These are phyloP conservation scores for Medicago truncatula DNA, from an alignment of 306 rosid species.

Conservation along the genomic window DNA sequence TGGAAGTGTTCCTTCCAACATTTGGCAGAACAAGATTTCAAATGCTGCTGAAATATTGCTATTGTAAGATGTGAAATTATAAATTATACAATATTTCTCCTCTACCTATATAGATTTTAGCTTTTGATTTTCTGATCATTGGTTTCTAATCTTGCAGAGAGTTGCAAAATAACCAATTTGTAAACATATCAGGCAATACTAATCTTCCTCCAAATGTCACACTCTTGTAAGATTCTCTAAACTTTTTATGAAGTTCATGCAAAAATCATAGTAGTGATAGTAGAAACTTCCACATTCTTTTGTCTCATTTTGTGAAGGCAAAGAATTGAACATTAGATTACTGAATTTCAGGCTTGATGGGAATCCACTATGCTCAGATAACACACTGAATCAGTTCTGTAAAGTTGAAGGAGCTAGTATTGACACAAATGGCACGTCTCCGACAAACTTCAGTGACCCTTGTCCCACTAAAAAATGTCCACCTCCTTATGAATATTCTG, in stretches of 20 bases:
- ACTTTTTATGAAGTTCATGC: slow-evolving; percentile 40
- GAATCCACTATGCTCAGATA: slow-evolving; percentile 73
- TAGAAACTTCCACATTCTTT: neutral
- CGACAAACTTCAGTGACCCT: slow-evolving; percentile 34
- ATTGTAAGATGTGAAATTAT: slow-evolving; percentile 63
- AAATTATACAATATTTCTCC: slow-evolving; percentile 12
- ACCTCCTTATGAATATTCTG: slow-evolving; percentile 62
- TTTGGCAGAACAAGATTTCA: slow-evolving; percentile 66
- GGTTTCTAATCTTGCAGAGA: slow-evolving; percentile 65
- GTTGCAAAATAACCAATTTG: slow-evolving; percentile 67
- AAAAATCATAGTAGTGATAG: slow-evolving; percentile 20
- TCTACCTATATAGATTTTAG: slow-evolving; percentile 17
- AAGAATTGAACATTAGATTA: slow-evolving; percentile 1
- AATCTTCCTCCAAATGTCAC: slow-evolving; percentile 70
- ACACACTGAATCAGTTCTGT: slow-evolving; percentile 57
- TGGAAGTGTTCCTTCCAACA: slow-evolving; percentile 68
- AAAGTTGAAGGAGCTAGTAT: slow-evolving; percentile 45
- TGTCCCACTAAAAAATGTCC: slow-evolving; percentile 70
- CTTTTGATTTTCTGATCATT: slow-evolving; percentile 32
- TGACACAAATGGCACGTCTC: slow-evolving; percentile 26
- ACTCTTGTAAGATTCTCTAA: slow-evolving; percentile 63
- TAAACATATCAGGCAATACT: slow-evolving; percentile 57
- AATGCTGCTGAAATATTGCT: slow-evolving; percentile 47
- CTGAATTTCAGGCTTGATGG: slow-evolving; percentile 82
- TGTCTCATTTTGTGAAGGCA: neutral